Evolutionary conservation across 2,329 filamentous ascomycete genomes (phyloP).

Genomic region (Ophiocordyceps unilateralis): DNA sequence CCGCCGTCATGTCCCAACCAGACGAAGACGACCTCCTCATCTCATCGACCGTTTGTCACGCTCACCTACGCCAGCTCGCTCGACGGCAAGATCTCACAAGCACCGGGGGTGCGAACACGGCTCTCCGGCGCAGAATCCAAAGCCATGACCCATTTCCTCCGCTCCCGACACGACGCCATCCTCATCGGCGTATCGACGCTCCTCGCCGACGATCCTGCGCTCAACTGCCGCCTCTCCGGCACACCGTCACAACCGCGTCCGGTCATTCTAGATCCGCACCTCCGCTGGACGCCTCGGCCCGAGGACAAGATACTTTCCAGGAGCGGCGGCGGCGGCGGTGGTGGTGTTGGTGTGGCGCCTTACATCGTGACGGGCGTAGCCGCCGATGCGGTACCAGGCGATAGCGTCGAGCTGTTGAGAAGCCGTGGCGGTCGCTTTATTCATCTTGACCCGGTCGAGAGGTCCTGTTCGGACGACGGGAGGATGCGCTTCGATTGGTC

Average conservation of each 20-base stretch:
- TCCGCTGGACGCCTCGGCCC: constrained; percentile 49
- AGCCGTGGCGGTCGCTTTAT: constrained; percentile 36
- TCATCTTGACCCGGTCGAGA: constrained; percentile 14
- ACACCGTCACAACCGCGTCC: constrained; percentile 53
- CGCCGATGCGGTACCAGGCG: constrained; percentile 23
- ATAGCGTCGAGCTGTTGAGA: constrained; percentile 24
- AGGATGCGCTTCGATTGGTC: constrained; percentile 42
- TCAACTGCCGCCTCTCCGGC: constrained; percentile 63
- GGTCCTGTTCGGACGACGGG: constrained; percentile 15
- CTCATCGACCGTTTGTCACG: constrained; percentile 41
- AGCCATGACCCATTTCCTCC: constrained; percentile 83
- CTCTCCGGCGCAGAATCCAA: constrained; percentile 75
- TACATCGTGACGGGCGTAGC: constrained; percentile 45
- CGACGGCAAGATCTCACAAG: constrained; percentile 60
- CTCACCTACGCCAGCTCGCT: constrained; percentile 85
- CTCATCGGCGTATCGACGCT: constrained; percentile 74
- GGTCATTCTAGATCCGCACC: constrained; percentile 62
- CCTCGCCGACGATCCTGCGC: constrained; percentile 63
- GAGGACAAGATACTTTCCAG: constrained; percentile 49
- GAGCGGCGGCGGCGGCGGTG: constrained; percentile 40
- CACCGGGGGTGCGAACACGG: constrained; percentile 63
- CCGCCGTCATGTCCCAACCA: constrained; percentile 7
- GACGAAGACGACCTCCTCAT: not conserved
- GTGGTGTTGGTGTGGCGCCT: constrained; percentile 62
- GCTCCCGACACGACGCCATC: constrained; percentile 68